These are phyloP conservation scores for Plenodomus tracheiphilus DNA, from an alignment of 2,329 filamentous ascomycete genomes.

Conservation along the genomic window DNA sequence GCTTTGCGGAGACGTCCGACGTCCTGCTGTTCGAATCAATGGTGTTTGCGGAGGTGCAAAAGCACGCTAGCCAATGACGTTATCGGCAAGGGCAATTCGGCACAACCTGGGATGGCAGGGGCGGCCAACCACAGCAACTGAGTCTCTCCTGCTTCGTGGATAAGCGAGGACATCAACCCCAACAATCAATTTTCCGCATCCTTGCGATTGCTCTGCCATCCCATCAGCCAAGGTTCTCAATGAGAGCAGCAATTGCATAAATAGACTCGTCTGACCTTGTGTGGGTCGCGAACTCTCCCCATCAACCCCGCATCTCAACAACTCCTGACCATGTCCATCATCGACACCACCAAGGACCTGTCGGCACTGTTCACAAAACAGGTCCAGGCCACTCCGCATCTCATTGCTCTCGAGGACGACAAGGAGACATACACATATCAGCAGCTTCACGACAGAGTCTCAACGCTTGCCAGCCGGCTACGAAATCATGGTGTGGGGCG, in stretches of 20 bases:
- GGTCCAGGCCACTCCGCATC: constrained; percentile 68
- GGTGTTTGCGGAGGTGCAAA: not conserved
- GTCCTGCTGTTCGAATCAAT: not conserved
- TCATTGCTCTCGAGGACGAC: constrained; percentile 73
- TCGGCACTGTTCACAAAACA: constrained; percentile 72
- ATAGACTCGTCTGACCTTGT: constrained; percentile 24
- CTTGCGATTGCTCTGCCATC: constrained; percentile 8
- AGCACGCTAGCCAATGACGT: constrained; percentile 18
- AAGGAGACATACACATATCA: constrained; percentile 69
- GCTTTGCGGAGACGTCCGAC: not conserved
- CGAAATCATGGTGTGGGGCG: constrained; percentile 70
- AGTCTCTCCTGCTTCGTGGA: not conserved
- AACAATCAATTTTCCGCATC: constrained; percentile 23
- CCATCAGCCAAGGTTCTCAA: constrained; percentile 15
- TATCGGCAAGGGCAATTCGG: constrained; percentile 18
- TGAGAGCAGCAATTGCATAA: constrained; percentile 17
- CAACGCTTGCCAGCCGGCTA: constrained; percentile 65
- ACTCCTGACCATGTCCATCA: constrained; percentile 58
- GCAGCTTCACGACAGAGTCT: constrained; percentile 70
- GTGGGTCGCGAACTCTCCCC: constrained; percentile 1
- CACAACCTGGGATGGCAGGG: constrained; percentile 4
- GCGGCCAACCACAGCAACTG: not conserved
- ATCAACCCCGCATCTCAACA: constrained; percentile 9
- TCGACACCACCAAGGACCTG: constrained; percentile 73
- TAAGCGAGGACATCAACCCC: constrained; percentile 16